Evolutionary conservation across 148 eudicot genomes (phyloP), one percentile per base, ranked within the genome.

Genomic region (Drosera capensis): DNA sequence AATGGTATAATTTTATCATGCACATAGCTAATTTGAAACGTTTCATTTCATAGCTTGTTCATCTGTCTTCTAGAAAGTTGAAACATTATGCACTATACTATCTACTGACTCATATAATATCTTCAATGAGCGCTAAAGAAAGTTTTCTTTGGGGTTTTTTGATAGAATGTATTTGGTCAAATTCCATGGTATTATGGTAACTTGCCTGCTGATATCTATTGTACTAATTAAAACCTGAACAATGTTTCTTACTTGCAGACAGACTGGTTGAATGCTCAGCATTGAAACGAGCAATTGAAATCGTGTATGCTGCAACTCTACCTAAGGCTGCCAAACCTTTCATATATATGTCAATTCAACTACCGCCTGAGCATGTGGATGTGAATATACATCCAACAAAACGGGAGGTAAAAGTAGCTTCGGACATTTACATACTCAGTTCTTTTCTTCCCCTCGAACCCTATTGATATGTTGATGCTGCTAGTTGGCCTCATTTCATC

Each of bases 321-420:
- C 97, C 97, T 14, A 80, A 85, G 72, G 97, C 97, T 58, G 78
- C 97, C 55, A 90, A 90, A 54, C 97, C 97, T 42, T 90, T 90
- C 71, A 71, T 90, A 52, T 90, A 90, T 63, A 80, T 90, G 95
- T 78, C 97, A 52, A 67, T 90, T 51, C 42, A 46, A 43, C 68
- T 90, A 63, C 97, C 97, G 46, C 65, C 79, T 51, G 93, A 78
- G 58, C 95, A 90, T 70, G 79, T 84, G 71, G 97, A 90, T 68
- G 95, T 90, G 59, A 84, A 90, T 58, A 72, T 90, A 42, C 97
- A 90, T 63, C 97, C 95, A 13, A 90, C 97, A 54, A 90, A 90
- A 67, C 72, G 93, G 63, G 97, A 90, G 95, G 97, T 88, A 56
- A 28, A 20, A 41, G 7, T 17, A 7, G 6, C 9, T 41, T 18